These are phyloP conservation scores for Saccharum spontaneum DNA, from an alignment of 176 grass and related monocot genomes.

Conservation along the genomic window DNA sequence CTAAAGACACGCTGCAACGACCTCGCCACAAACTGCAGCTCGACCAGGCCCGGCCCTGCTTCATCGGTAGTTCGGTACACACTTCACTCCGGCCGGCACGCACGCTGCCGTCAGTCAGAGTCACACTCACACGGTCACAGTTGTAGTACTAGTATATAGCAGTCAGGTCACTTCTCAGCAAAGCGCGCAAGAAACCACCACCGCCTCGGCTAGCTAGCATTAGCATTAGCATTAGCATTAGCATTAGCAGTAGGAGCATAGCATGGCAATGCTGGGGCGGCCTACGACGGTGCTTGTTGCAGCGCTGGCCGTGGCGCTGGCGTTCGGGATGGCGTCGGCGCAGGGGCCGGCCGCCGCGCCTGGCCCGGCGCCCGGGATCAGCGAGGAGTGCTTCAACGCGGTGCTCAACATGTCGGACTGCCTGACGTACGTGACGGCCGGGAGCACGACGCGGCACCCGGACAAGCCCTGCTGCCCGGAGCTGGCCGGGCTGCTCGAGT, in stretches of 20 bases:
- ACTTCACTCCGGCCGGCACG: neutral
- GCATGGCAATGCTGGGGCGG: conserved; percentile 39
- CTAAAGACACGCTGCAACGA: neutral
- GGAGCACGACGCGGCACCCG: conserved; percentile 58
- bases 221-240: neutral
- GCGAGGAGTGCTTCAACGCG: conserved; percentile 51
- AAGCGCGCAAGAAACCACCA: neutral
- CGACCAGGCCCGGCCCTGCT: neutral
- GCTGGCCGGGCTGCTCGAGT: conserved; percentile 72
- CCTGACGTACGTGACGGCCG: conserved; percentile 67
- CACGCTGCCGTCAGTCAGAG: no score
- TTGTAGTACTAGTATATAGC: no score
- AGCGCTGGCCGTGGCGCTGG: conserved; percentile 18
- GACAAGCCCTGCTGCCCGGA: conserved; percentile 89
- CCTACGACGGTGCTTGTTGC: neutral
- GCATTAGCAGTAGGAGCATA: neutral
- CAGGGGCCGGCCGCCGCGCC: conserved; percentile 39
- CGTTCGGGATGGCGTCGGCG: conserved; percentile 29
- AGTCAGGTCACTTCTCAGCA: no score
- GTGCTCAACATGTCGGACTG: conserved; percentile 78
- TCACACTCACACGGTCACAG: no score
- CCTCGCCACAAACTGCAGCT: neutral
- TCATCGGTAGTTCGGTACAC: neutral
- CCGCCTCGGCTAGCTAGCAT: neutral
- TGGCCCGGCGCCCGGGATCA: conserved; percentile 25